A percentile compares a stretch with the other conserved stretches of the same genome.
phyloP scores from a whole-genome alignment of 352 stramenopile genomes.

The Hyaloperonospora brassicae region DNA sequence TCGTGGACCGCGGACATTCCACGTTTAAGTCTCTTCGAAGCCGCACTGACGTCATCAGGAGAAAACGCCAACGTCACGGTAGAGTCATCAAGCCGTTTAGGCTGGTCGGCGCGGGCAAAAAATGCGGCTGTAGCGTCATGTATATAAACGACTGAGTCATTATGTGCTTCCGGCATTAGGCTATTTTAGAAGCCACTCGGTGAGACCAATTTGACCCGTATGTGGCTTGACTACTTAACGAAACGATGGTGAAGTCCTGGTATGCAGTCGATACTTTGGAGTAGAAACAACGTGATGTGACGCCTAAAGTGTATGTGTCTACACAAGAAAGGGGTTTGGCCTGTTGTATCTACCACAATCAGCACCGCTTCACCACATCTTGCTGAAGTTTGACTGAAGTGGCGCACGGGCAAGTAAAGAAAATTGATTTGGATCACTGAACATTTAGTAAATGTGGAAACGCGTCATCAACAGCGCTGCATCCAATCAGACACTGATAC shows the following conservation, averaged over 20 bases:
- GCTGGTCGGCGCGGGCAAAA: not conserved
- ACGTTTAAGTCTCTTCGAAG: slow-evolving; percentile 15
- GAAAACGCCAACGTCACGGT: not conserved
- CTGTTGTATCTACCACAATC: not conserved
- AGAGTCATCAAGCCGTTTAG: not conserved
- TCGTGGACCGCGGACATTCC: not conserved
- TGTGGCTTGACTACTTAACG: not conserved
- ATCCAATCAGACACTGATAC: not conserved
- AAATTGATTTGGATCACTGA: no score
- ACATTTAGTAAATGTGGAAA: not conserved
- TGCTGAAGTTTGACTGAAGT: no score
- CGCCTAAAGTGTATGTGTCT: not conserved
- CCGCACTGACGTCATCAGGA: not conserved
- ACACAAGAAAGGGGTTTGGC: not conserved
- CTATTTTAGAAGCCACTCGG: no score
- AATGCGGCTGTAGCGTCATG: not conserved
- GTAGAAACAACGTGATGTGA: not conserved
- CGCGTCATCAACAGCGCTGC: not conserved
- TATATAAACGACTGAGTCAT: no score
- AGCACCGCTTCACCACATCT: not conserved
- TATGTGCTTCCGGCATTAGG: no score
- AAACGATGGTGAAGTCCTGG: not conserved
- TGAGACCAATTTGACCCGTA: not conserved
- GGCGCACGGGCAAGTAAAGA: no score
- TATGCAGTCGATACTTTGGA: not conserved